Base-by-base conservation (phyloP, 2,329 filamentous ascomycete genomes). In the Pezicula neosporulosa region DNA sequence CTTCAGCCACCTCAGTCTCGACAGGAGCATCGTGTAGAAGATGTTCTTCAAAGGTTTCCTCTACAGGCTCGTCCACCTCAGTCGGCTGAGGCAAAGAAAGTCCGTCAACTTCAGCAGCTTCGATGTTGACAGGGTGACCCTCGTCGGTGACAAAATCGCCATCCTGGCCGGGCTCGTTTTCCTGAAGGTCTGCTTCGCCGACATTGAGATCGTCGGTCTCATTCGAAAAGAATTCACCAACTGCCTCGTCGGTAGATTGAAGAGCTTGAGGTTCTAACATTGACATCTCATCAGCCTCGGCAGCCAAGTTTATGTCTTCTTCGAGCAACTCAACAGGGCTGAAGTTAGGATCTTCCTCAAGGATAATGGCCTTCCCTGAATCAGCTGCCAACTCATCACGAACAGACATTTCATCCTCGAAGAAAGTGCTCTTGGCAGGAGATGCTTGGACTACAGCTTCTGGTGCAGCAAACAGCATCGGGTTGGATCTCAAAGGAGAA, bases 321-420 rank as follows among this genome's bases (percentile, higher is more conserved):
- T 78, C 70, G 3, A 82, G 48, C 75, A 70, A 27, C 69, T 70
- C 41, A 77, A 68, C 49, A 73, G 77, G 47, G 75, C 75, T 51
- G 77, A 76, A 73, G 63, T 66, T 48, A 52, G 54, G 15, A 28
- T 44, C 42, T 33, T 50, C 48, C 6, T 67, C 59, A 35, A 58
- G 41, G 21, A 63, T 50, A 18, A 50, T 33, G 9, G 45, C 39
- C 27, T 47, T 45, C n/a, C 64, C 63, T 27, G 58, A 51, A 15
- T 63, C 66, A 16, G 64, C 64, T 33, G 65, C 61, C 27, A 63
- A 36, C 30, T 71, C 69, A 42, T 74, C 71, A 27, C 71, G 71
- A 33, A 73, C 68, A 27, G 62, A 71, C 78, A 85, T 84, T 55
- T 81, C 80, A 48, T 86, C 82, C 10, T 86, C 81, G 47, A 86